These are phyloP conservation scores for Nidularia pulvinata DNA, from an alignment of 768 basidiomycete species.

Conservation along the genomic window DNA sequence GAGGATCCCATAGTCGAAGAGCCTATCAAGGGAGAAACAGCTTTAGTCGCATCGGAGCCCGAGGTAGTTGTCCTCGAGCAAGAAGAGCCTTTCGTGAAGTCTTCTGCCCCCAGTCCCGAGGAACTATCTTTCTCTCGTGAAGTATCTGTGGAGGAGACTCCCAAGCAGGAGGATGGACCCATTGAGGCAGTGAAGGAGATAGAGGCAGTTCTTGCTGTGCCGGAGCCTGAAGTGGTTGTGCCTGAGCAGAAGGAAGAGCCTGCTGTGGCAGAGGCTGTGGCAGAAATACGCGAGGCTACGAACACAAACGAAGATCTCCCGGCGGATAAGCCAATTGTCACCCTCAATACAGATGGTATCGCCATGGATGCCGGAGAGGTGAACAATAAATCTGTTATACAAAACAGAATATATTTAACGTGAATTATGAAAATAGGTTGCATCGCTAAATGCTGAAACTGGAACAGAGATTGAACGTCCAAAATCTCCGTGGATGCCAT, in stretches of 20 bases:
- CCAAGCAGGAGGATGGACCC: no score
- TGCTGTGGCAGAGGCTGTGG: conserved; percentile 1
- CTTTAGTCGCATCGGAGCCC: background rate
- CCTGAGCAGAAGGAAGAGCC: background rate
- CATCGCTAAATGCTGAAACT: no score
- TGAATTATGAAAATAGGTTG: no score
- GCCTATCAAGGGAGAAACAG: background rate
- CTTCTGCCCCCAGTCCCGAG: background rate
- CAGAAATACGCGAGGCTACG: background rate
- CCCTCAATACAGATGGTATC: conserved; percentile 1
- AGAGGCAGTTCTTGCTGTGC: background rate
- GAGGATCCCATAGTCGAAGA: background rate
- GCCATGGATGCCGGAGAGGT: no score
- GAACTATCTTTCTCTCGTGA: background rate
- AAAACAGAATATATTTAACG: no score
- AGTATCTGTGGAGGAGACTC: background rate
- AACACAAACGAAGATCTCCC: background rate
- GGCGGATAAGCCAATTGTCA: background rate
- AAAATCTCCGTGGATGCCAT: conserved; percentile 51
- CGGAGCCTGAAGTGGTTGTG: background rate
- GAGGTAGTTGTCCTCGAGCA: background rate
- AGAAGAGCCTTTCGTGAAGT: background rate
- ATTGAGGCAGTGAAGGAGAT: background rate
- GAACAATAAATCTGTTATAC: no score
- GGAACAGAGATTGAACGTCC: conserved; percentile 30